These are phyloP conservation scores for Sphaerobolus stellatus DNA, from an alignment of 1,284 basidiomycete species.

Conservation along the genomic window DNA sequence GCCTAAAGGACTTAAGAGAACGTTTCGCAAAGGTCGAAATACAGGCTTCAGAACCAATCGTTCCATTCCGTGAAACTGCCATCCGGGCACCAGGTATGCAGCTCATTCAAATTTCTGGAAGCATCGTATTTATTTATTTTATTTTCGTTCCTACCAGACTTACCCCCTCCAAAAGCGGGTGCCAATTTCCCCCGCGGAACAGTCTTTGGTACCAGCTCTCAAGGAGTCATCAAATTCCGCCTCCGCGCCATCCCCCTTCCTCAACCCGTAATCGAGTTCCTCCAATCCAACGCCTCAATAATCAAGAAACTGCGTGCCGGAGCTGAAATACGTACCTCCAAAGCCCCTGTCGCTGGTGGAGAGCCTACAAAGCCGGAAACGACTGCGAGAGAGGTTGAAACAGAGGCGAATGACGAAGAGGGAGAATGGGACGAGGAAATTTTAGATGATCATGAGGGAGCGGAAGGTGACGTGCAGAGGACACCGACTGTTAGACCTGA, in stretches of 20 bases:
- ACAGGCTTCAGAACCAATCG: constrained; percentile 92
- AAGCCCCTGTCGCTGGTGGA: constrained; percentile 14
- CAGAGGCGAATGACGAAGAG: constrained; percentile 34
- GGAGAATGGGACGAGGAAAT: constrained; percentile 43
- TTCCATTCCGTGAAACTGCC: constrained; percentile 96
- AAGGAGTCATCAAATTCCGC: constrained; percentile 78
- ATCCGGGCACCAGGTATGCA: constrained; percentile 70
- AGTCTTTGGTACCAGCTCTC: constrained; percentile 65
- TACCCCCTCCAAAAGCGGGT: constrained; percentile 80
- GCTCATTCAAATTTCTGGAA: neutral
- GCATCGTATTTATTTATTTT: no score
- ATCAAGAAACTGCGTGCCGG: constrained; percentile 52
- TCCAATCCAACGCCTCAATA: constrained; percentile 69
- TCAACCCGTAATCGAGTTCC: constrained; percentile 61
- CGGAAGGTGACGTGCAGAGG: constrained; percentile 55
- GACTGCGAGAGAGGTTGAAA: constrained; percentile 37
- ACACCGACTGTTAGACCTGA: constrained; percentile 67
- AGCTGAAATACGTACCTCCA: neutral
- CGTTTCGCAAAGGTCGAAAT: constrained; percentile 93
- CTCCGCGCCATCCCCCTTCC: constrained; percentile 86
- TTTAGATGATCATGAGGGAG: constrained; percentile 2
- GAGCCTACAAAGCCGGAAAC: constrained; percentile 15
- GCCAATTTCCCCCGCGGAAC: constrained; percentile 76
- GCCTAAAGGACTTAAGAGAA: constrained; percentile 92
- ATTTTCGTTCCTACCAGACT: constrained; percentile 31